These are phyloP conservation scores for Aaosphaeria pasadenensis DNA, from an alignment of 2,329 filamentous ascomycete genomes.

Conservation along the genomic window DNA sequence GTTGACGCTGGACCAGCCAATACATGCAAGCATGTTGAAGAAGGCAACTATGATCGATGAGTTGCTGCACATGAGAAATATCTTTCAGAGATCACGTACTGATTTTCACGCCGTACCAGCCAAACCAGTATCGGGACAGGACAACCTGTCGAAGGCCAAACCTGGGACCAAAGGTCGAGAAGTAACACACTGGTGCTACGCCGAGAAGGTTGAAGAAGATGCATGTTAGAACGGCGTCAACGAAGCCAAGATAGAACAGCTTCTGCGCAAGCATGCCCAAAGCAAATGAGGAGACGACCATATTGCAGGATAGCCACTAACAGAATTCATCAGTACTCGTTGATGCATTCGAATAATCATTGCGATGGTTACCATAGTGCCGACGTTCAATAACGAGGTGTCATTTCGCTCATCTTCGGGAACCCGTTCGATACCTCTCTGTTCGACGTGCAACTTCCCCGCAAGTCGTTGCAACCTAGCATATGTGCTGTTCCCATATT, in stretches of 20 bases:
- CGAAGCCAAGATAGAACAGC: conserved; percentile 67
- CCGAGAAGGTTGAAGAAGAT: conserved; percentile 75
- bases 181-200: conserved; percentile 70
- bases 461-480: conserved; percentile 62
- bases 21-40: conserved; percentile 67
- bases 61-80: neutral
- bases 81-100: conserved; percentile 43
- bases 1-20: conserved; percentile 77
- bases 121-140: conserved; percentile 74
- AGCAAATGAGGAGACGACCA: conserved; percentile 74
- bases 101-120: conserved; percentile 67
- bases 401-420: conserved; percentile 67
- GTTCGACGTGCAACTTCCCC: conserved; percentile 65
- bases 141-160: conserved; percentile 80
- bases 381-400: conserved; percentile 62
- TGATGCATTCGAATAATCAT: no score
- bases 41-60: conserved; percentile 53
- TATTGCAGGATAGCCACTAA: conserved; percentile 74
- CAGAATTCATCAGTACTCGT: neutral
- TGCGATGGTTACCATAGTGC: conserved; percentile 61
- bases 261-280: conserved; percentile 70
- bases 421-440: conserved; percentile 73
- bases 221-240: conserved; percentile 68
- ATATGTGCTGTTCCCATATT: conserved; percentile 54
- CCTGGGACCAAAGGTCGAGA: conserved; percentile 71